Evolutionary conservation across 805 yeast genomes (phyloP).

Genomic region (Sugiyamaella smithiae): DNA sequence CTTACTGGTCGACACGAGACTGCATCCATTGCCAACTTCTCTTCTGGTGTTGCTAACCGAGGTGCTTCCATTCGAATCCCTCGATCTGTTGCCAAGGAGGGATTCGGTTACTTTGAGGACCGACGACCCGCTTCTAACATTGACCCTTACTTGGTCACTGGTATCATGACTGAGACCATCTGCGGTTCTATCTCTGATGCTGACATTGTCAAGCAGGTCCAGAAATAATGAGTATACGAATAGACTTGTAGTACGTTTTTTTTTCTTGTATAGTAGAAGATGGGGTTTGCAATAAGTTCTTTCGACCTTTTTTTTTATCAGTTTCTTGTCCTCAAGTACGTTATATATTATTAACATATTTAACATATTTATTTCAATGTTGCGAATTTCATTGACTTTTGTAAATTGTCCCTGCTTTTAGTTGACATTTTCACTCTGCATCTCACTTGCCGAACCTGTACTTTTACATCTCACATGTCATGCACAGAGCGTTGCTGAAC

Average conservation of each 20-base stretch:
- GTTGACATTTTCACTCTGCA: too few species aligned
- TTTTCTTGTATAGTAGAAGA: constrained; percentile 1
- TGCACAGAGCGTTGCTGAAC: too few species aligned
- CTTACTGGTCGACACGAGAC: constrained; percentile 99
- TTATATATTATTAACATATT: too few species aligned
- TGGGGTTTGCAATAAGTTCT: too few species aligned
- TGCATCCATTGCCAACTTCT: constrained; percentile 86
- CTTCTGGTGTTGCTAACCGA: constrained; percentile 99
- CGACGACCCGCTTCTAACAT: constrained; percentile 99
- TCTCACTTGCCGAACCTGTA: too few species aligned
- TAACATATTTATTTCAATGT: too few species aligned
- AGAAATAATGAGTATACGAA: constrained; percentile 10
- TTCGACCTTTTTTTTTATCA: too few species aligned
- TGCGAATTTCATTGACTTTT: too few species aligned
- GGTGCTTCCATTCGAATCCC: constrained; percentile 99
- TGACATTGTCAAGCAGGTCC: constrained; percentile 79
- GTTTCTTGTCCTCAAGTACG: too few species aligned
- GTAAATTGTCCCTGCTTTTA: too few species aligned
- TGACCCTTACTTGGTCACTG: constrained; percentile 97
- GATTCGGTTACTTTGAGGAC: constrained; percentile 98
- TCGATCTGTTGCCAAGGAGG: constrained; percentile 97
- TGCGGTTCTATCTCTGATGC: constrained; percentile 94
- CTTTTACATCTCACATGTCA: too few species aligned
- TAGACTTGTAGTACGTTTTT: not conserved
- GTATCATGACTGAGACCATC: constrained; percentile 96